Base-by-base conservation (phyloP, 1,284 basidiomycete species). In the Puccinia coronata region DNA sequence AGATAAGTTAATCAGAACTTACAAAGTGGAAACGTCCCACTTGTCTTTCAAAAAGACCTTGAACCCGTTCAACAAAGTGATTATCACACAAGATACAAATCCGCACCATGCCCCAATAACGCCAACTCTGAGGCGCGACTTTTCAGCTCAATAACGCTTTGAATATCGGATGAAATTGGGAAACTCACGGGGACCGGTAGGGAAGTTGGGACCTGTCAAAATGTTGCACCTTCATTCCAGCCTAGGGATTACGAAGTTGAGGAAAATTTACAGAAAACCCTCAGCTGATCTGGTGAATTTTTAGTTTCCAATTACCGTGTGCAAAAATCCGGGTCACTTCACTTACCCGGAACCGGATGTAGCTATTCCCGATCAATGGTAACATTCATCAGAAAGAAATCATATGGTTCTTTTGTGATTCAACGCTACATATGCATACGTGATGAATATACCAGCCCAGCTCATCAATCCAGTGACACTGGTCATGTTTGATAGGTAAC, bases 381-480 rank as follows among this genome's bases (percentile, higher is more conserved):
- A n/a, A n/a, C n/a, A 28, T 36, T 28, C 18, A 71, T 71, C 47
- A 71, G 69, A 8, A 71, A 28, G 4, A 0, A 14, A 25, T 67
- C n/a, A n/a, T n/a, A n/a, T n/a, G n/a, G n/a, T 34, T 25, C 31
- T 0, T 18, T 25, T 57, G 31, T 14, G 25, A 20, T 51, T 20
- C n/a, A 41, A 5, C n/a, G n/a, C n/a, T n/a, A n/a, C n/a, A n/a
- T n/a, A n/a, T n/a, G n/a, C 71, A 28, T 73, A 94, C 9, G 92
- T 93, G 75, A 93, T 83, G 63, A 88, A 89, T 84, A 96, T 96
- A 82, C 91, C 92, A 84, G 92, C 91, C 94, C 94, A 96, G 18
- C 92, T 92, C 87, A 93, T 88, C 81, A 92, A 86, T 55, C 91
- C 92, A 11, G 85, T 86, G 55, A 88, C 89, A 34, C 80, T 81